A percentile compares a stretch with the other conserved stretches of the same genome.
phyloP scores from a whole-genome alignment of 805 yeast species.

The Saturnispora mendoncae region DNA sequence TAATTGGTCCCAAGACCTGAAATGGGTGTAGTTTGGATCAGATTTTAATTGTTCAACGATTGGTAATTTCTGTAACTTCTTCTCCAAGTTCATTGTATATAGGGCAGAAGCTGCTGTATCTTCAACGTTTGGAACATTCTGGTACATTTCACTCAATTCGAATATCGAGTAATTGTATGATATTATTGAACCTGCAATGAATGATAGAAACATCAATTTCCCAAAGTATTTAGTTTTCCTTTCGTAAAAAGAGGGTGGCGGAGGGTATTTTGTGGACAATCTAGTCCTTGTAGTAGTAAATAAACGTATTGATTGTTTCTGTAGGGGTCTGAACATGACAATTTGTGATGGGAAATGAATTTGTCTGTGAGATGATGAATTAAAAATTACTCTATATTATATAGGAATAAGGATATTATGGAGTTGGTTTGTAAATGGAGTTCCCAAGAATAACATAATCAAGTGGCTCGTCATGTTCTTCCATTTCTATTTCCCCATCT shows the following conservation, averaged over 20 bases:
- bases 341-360: too few species aligned
- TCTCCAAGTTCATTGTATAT: slow-evolving; percentile 33
- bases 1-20: slow-evolving; percentile 37
- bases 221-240: slow-evolving; percentile 10
- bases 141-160: slow-evolving; percentile 19
- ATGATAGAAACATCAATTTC: slow-evolving; percentile 12
- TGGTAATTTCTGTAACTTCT: slow-evolving; percentile 39
- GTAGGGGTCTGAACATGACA: neutral
- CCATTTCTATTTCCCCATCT: slow-evolving; percentile 38
- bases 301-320: neutral
- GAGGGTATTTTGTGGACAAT: slow-evolving; percentile 16
- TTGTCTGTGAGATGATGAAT: too few species aligned
- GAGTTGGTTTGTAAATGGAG: slow-evolving; percentile 12
- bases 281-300: neutral
- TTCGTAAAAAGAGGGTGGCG: slow-evolving; percentile 16
- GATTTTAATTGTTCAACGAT: slow-evolving; percentile 39
- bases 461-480: slow-evolving; percentile 53
- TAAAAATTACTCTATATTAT: too few species aligned
- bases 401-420: neutral
- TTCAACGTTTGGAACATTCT: slow-evolving; percentile 17
- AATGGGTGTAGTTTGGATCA: slow-evolving; percentile 31
- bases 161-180: slow-evolving; percentile 24
- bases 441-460: slow-evolving; percentile 45
- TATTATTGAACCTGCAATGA: slow-evolving; percentile 21
- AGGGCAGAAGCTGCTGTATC: slow-evolving; percentile 17